These are phyloP conservation scores for Tetrahymena thermophila DNA, from an alignment of 73 alveolate species.

Conservation along the genomic window DNA sequence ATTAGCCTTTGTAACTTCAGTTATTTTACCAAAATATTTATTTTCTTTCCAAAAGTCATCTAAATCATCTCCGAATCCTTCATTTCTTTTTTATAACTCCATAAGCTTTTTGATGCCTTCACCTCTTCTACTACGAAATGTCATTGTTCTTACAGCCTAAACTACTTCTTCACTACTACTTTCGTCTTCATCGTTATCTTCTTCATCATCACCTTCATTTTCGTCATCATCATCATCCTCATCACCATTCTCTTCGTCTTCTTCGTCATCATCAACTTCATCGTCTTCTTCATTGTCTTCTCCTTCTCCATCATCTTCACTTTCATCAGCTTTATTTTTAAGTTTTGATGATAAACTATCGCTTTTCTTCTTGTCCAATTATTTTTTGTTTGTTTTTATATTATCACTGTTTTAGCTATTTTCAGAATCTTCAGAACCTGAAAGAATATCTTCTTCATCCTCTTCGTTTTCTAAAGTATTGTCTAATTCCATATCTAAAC, in stretches of 20 bases:
- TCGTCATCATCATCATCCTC: background rate
- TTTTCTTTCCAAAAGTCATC: background rate
- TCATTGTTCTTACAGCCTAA: background rate
- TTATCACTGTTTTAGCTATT: background rate
- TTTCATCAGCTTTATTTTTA: background rate
- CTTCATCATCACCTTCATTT: background rate
- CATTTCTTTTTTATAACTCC: background rate
- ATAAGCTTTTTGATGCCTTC: background rate
- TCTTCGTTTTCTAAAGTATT: background rate
- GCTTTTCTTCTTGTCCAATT: background rate
- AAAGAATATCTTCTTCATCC: background rate
- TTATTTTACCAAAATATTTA: background rate
- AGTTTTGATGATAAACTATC: background rate
- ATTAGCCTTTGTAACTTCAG: background rate
- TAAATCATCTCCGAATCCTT: background rate
- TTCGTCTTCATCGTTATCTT: background rate
- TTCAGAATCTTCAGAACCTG: background rate
- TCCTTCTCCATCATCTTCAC: background rate
- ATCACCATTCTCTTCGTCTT: background rate
- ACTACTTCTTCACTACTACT: slow-evolving; percentile 1
- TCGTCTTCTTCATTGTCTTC: background rate
- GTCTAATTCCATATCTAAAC: background rate
- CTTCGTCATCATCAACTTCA: background rate
- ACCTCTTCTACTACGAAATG: background rate
- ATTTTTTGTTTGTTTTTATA: background rate